Conservation (phyloP, 2,329 filamentous ascomycete species). For the Curvularia hawaiiensis region DNA sequence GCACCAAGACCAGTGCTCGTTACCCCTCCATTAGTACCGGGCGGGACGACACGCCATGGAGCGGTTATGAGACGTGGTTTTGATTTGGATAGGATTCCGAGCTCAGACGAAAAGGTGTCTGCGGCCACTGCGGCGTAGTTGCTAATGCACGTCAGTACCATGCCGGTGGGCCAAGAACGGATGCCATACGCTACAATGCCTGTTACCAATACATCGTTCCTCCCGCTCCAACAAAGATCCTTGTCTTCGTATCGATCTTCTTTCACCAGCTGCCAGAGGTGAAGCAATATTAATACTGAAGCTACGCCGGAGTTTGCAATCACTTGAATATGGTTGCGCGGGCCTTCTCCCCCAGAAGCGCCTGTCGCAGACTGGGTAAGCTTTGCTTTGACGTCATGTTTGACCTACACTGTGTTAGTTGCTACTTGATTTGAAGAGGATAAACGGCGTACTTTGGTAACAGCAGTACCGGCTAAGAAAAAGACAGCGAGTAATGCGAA, state of each 20-base stretch:
- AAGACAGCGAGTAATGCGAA: constrained; percentile 83
- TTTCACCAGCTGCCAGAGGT: constrained; percentile 53
- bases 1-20: constrained; percentile 75
- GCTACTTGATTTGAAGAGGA: neutral
- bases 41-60: constrained; percentile 77
- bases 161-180: neutral
- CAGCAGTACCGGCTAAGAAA: constrained; percentile 82
- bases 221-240: constrained; percentile 48
- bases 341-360: constrained; percentile 75
- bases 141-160: constrained; percentile 54
- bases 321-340: constrained; percentile 85
- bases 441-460: constrained; percentile 69
- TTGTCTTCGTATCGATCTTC: constrained; percentile 37
- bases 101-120: constrained; percentile 93
- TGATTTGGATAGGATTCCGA: constrained; percentile 82
- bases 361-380: constrained; percentile 81
- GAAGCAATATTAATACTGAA: constrained; percentile 64
- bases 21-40: constrained; percentile 92
- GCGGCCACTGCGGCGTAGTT: constrained; percentile 93
- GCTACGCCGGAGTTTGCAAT: constrained; percentile 86
- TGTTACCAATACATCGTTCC: constrained; percentile 50
- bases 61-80: constrained; percentile 87
- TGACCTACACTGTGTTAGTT: constrained; percentile 63
- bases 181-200: constrained; percentile 54
- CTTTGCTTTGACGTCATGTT: constrained; percentile 81